Percentiles rank a stretch among this genome's conserved stretches.
These are phyloP conservation scores for Podaxis pistillaris DNA, from an alignment of 768 basidiomycete genomes.

Conservation along the genomic window DNA sequence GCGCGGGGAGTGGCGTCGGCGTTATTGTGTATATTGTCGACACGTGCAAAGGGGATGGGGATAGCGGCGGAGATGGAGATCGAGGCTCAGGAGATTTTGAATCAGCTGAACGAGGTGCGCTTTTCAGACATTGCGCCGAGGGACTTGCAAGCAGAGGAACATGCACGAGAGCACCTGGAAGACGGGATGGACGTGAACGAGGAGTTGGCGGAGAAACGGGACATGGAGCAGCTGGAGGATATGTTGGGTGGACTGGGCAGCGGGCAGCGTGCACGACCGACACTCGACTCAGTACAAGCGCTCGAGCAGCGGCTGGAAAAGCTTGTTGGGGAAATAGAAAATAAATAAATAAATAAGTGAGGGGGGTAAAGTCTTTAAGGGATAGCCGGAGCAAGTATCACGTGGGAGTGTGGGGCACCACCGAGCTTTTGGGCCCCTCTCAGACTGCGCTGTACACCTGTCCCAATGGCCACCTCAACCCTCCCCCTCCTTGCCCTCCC, in stretches of 20 bases:
- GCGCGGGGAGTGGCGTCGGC: conserved; percentile 73
- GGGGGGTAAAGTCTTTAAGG: neutral
- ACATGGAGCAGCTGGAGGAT: conserved; percentile 50
- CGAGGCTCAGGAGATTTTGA: conserved; percentile 49
- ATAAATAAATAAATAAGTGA: conserved; percentile 10
- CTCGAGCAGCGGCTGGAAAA: neutral
- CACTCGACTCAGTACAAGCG: neutral
- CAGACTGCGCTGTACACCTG: neutral
- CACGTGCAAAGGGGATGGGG: conserved; percentile 15
- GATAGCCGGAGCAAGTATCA: neutral
- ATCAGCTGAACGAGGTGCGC: conserved; percentile 55
- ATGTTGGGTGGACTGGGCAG: conserved; percentile 27
- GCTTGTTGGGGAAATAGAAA: neutral
- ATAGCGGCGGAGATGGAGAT: conserved; percentile 25
- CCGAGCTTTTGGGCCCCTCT: no score
- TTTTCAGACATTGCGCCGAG: conserved; percentile 73
- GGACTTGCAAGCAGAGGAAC: conserved; percentile 76
- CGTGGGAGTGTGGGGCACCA: neutral
- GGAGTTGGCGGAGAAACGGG: conserved; percentile 42
- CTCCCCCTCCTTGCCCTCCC: conserved; percentile 71
- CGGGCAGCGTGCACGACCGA: conserved; percentile 31
- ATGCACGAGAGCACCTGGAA: conserved; percentile 63
- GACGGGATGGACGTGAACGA: conserved; percentile 36
- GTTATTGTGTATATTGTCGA: conserved; percentile 54
- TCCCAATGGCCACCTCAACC: conserved; percentile 41